Evolutionary conservation across 345 rosid species (phyloP), one percentile per base, ranked within the genome.

Genomic region (Iberis pinnata): DNA sequence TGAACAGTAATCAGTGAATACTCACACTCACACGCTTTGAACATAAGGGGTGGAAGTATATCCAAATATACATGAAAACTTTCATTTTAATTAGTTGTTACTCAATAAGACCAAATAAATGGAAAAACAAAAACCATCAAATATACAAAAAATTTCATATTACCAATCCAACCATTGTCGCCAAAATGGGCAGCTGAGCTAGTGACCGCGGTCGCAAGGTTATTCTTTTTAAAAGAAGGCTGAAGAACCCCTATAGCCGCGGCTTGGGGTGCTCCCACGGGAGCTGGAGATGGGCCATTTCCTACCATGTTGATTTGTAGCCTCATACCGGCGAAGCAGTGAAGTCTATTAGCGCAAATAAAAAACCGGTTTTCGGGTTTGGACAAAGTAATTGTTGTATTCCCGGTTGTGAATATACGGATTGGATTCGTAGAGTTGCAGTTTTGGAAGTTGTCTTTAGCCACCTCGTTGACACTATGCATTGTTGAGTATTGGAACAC

Each of bases 311-410:
- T 49, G 9, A 83, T 84, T 43, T 25, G 75, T 9, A 92, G 76
- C 70, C 72, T 92, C 98, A 88, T 78, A 26, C 98, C 98, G 11
- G 95, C 85, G 4, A 85, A 71, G 69, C 99, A 93, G 39, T 80
- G 65, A 11, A 93, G 69, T 74, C 56, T 62, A 75, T 80, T 81
- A 0, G 87, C 95, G 10, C 78, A 65, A 4, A 78, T 33, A 45
- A 93, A 93, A 57, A 77, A 93, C 61, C 78, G 63, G 4, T 64
- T 16, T 4, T 89, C 97, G 0, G 85, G 76, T 10, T 71, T 57
- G 2, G 83, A 44, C 45, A 93, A 53, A 9, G 88, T 35, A 2
- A 93, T 61, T 4, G 97, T 76, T 15, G 94, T 88, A 80, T 93
- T 93, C 45, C 97, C 95, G 33, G 68, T 79, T 18, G 88, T 47